A percentile compares a stretch with the other conserved stretches of the same genome.
phyloP scores from a whole-genome alignment of 129 eudicot species.

The Helianthus tuberosus region DNA sequence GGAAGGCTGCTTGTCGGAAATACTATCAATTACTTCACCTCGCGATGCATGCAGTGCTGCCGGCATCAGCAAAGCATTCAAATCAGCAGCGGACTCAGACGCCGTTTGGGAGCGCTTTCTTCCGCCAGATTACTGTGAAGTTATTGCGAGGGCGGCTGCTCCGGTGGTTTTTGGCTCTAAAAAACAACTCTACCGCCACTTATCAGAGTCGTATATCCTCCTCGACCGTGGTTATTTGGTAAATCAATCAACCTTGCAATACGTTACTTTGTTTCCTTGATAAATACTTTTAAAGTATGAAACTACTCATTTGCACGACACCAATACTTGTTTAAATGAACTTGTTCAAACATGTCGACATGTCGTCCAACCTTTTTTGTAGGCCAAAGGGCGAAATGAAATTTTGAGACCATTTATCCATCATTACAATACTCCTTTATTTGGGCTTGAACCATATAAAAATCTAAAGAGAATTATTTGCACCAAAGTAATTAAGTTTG shows the following conservation, averaged over 20 bases:
- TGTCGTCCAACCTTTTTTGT: too few species aligned
- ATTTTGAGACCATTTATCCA: too few species aligned
- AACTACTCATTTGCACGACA: too few species aligned
- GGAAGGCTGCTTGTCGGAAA: slow-evolving; percentile 53
- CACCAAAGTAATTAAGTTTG: too few species aligned
- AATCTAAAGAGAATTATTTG: too few species aligned
- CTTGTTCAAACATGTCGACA: too few species aligned
- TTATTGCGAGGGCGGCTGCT: slow-evolving; percentile 37
- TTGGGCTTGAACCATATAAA: too few species aligned
- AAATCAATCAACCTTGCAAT: neutral
- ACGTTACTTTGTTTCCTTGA: neutral
- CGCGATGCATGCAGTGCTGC: slow-evolving; percentile 57
- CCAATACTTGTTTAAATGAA: too few species aligned
- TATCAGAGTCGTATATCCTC: slow-evolving; percentile 45
- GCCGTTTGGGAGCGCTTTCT: slow-evolving; percentile 58
- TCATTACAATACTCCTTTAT: too few species aligned
- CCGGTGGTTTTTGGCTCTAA: slow-evolving; percentile 26
- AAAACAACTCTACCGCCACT: slow-evolving; percentile 44
- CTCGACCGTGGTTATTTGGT: slow-evolving; percentile 46
- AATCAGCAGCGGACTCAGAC: slow-evolving; percentile 56
- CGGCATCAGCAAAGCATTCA: slow-evolving; percentile 39
- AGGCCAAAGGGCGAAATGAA: too few species aligned
- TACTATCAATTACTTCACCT: slow-evolving; percentile 58
- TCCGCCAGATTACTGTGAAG: slow-evolving; percentile 47
- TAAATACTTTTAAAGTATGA: too few species aligned